Evolutionary conservation across 2,329 filamentous ascomycete genomes (phyloP), one percentile per base, ranked within the genome.

Genomic region (Trichoderma hamatum): DNA sequence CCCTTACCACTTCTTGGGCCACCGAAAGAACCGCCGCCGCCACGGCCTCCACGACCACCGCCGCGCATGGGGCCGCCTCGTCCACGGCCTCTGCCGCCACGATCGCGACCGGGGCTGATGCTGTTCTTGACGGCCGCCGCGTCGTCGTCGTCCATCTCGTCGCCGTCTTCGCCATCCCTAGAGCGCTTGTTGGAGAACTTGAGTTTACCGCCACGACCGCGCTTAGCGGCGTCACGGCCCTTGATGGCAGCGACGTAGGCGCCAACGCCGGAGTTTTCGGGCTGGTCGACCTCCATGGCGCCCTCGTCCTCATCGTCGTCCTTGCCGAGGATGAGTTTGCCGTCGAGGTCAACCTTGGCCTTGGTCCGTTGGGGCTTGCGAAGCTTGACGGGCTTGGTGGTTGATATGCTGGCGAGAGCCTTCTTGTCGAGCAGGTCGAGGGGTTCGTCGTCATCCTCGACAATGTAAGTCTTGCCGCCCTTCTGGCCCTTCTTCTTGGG

Each of bases 361-460:
- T 90, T 92, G 63, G 84, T 86, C 71, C 77, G 79, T 52, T 81
- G 86, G 65, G 83, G 84, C 74, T 85, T 84, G 77, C 87, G 87
- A 73, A 86, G 80, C 77, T 89, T 90, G 67, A 86, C 81, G 3
- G 94, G 95, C 79, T 94, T 95, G 13, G 93, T 97, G 5, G 92
- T 93, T 3, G 94, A 97, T 75, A 99, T 97, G 78, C 93, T 96
- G 66, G 93, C 95, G 52, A 99, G 87, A 10, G 94, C 93, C 77
- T 90, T 91, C 71, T 93, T 92, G 76, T 96, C 95, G 19, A 99
- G 88, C 56, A 99, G 87, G 82, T 99, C 96, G 52, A 99, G 90
- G 1, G 96, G 96, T 79, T 98, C 96, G 74, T 97, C 92, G 69
- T 96, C 93, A 71, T 96, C 92, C 82, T 98, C 95, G 70, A 97